Base-by-base conservation (phyloP, 2,329 filamentous ascomycete genomes). In the Furcasterigmium furcatum region DNA sequence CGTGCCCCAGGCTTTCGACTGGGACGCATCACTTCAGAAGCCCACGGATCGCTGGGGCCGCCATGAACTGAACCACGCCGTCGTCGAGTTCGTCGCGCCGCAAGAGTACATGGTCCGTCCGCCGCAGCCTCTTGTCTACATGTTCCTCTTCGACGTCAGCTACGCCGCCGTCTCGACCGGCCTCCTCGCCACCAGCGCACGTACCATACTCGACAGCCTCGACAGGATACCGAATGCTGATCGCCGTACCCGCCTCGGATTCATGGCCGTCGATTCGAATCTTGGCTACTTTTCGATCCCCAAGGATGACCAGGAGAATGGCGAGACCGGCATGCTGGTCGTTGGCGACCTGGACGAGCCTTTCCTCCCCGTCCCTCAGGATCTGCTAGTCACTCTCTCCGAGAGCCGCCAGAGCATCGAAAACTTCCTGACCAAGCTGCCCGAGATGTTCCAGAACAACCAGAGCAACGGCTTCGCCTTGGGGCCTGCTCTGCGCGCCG, bases 31-130 rank as follows among this genome's bases (percentile, higher is more conserved):
- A 38, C 78, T 91, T 45, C 92, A 97, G 68, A 91, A 95, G 73
- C 87, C 84, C 43, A 85, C 95, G 42, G 92, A 99, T 64, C 78
- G 94, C 61, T 95, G 94, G 87, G 85, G 95, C 65, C 80, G 94
- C 57, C 80, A 90, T 32, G 94, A 99, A 64, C 76, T 99, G 50
- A 99, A 99, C 71, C 87, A 96, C 63, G 81, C 91, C n/a, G 91
- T 97, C 29, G 91, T 96, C 49, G 94, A 99, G 62, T 99, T 96
- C 62, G 88, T 99, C 55, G 94, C 94, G 12, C 94, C 94, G 3
- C 94, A 99, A 67, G 94, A 99, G 69, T 99, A 99, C 70, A 99
- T 99, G 94, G 94, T 99, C 29, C 87, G 94, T 50, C 91, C 94
- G 46, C 94, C 94, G 38, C 92, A 96, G 68, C 94, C 94, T 32